phyloP scores from a whole-genome alignment of 1,139 yeast genomes.

The Hyphopichia fennica region DNA sequence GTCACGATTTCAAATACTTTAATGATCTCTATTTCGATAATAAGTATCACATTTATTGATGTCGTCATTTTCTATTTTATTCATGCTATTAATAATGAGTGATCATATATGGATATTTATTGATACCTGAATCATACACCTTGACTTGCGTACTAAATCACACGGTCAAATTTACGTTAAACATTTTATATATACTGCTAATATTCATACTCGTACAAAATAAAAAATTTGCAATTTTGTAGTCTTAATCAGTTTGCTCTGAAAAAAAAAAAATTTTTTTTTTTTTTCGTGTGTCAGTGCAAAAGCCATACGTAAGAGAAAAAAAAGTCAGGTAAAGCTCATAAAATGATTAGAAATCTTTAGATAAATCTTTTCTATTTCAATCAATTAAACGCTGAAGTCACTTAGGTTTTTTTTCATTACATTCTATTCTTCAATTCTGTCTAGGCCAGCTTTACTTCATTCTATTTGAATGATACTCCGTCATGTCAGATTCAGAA shows the following conservation, averaged over 20 bases:
- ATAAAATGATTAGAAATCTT: not conserved
- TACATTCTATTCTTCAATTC: too few relatives aligned
- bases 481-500: slow-evolving; percentile 4
- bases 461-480: not conserved
- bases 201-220: too few relatives aligned
- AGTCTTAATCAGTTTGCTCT: too few relatives aligned
- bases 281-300: not conserved
- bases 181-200: too few relatives aligned
- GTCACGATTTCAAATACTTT: too few relatives aligned
- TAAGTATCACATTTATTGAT: not conserved
- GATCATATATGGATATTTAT: not conserved
- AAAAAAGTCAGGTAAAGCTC: too few relatives aligned
- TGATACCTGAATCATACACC: not conserved
- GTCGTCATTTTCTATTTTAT: not conserved
- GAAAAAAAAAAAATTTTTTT: not conserved
- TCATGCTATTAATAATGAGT: not conserved
- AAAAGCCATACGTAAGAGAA: not conserved
- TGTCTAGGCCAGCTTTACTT: too few relatives aligned
- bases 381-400: too few relatives aligned
- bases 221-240: not conserved
- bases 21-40: not conserved
- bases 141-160: too few relatives aligned
- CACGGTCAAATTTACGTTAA: too few relatives aligned
- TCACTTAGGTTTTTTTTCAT: too few relatives aligned
- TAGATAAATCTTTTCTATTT: too few relatives aligned